Evolutionary conservation across 2,329 filamentous ascomycete genomes (phyloP), one percentile per base, ranked within the genome.

Genomic region (Thielaviopsis punctulata): DNA sequence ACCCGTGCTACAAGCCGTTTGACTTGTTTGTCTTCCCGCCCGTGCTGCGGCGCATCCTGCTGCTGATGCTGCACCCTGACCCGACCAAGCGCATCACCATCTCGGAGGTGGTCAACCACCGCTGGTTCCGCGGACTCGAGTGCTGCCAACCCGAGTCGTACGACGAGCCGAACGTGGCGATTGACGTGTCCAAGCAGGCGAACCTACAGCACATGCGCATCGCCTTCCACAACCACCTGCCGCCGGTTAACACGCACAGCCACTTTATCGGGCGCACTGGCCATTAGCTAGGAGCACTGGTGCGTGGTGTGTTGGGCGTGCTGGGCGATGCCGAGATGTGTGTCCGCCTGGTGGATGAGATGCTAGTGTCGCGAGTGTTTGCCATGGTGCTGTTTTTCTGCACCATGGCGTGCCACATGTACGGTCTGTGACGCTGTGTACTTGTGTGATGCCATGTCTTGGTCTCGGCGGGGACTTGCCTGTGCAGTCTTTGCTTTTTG

Each of bases 31-130:
- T 88, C 57, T 80, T 80, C 59, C 80, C 83, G 25, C 76, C 79
- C 1, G 76, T 79, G 2, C 71, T 89, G 53, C 80, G 82, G 55
- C 78, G 81, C 10, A 68, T 93, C 4, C 66, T 94, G 10, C 68
- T 92, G 49, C 80, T 77, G 62, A 93, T 95, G 87, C 73, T 94
- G 27, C 80, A 94, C 63, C 86, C 87, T 0, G 70, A 88, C 58
- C 86, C 88, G 0, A 65, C 68, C 7, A 79, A 79, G 62, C 82
- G 88, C 43, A 79, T 83, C 58, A 76, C 73, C 24, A 84, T 92
- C 49, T 66, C 73, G 6, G 77, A 86, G 1, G 79, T 86, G 1
- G 67, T 87, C 51, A 78, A 74, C 56, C 78, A 84, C 59, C 72
- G 80, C n/a, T 87, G 80, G 73, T 69, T 92, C 60, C 82, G 77